Conservation (phyloP, 108 stramenopile species). For the Cyclotella cryptica region DNA sequence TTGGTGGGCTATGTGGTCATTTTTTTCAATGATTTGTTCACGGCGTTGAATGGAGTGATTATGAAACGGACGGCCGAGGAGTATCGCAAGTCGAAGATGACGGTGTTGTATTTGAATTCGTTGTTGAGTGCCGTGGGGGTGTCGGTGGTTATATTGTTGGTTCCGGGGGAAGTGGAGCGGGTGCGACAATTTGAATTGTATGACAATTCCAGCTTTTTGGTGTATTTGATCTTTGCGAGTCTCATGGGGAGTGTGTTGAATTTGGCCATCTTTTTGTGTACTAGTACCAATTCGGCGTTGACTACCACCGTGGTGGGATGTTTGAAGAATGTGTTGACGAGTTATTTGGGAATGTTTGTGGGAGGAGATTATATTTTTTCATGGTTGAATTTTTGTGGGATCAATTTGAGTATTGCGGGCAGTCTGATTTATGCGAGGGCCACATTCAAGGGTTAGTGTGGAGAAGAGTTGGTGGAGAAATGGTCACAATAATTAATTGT, state of each 20-base stretch:
- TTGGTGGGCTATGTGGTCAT: conserved; percentile 62
- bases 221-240: conserved; percentile 40
- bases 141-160: conserved; percentile 21
- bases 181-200: conserved; percentile 25
- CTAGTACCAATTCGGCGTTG: conserved; percentile 69
- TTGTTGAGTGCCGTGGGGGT: conserved; percentile 44
- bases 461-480: neutral
- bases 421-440: conserved; percentile 54
- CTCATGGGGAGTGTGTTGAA: conserved; percentile 65
- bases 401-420: conserved; percentile 52
- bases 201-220: conserved; percentile 39
- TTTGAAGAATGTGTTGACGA: conserved; percentile 59
- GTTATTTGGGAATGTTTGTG: conserved; percentile 59
- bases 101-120: conserved; percentile 60
- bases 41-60: conserved; percentile 66
- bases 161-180: conserved; percentile 31
- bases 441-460: conserved; percentile 43
- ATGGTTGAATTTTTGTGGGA: conserved; percentile 49
- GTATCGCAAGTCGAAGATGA: conserved; percentile 59
- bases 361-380: conserved; percentile 60
- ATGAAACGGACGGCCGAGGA: conserved; percentile 61
- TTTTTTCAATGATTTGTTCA: conserved; percentile 73
- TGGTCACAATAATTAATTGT: too few species aligned
- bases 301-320: conserved; percentile 75
- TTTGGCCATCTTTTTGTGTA: conserved; percentile 77